Base-by-base conservation (phyloP, 2,329 filamentous ascomycete species). In the Aspergillus sp. region DNA sequence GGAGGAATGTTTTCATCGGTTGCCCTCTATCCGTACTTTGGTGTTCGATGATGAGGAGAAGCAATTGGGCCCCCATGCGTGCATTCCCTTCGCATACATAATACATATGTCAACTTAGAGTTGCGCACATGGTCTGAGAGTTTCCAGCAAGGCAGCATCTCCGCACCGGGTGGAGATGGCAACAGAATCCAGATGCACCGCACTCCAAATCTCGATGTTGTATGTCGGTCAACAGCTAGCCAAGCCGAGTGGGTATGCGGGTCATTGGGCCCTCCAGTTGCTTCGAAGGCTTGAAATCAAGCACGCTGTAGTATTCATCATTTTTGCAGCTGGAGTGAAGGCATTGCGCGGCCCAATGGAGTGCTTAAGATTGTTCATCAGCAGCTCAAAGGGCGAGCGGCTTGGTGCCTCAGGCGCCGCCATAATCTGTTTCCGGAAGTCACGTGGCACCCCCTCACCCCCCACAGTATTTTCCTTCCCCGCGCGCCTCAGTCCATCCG, bases 401-500 rank as follows among this genome's bases (percentile, higher is more conserved):
- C 12, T 39, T 7, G 14, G n/a, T 31, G 50, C 51, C 51, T 49
- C 43, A 40, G 41, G 56, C 48, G 39, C 12, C 23, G 21, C 11
- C 14, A 31, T 4, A 23, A 14, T n/a, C 39, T 41, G 23, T 24
- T 51, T 47, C 31, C 51, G 33, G 48, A 49, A 27, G 17, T 44
- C 62, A 64, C 60, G 63, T 66, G 63, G 63, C 63, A 31, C 19
- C 63, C 63, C 64, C 67, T 69, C 67, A 68, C 63, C 61, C 70
- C 71, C 72, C 71, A 72, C 71, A 72, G 69, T 68, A 53, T 67
- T 69, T 70, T 67, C 70, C 71, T 60, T 73, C 71, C 72, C 72
- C 70, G 68, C 68, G 68, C 68, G 68, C 67, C 66, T 64, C 63
- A 60, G 57, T 65, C 64, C 62, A 61, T 57, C 58, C 59, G 59